Conservation (phyloP, 352 stramenopile genomes). For the Phytophthora tubulina region DNA sequence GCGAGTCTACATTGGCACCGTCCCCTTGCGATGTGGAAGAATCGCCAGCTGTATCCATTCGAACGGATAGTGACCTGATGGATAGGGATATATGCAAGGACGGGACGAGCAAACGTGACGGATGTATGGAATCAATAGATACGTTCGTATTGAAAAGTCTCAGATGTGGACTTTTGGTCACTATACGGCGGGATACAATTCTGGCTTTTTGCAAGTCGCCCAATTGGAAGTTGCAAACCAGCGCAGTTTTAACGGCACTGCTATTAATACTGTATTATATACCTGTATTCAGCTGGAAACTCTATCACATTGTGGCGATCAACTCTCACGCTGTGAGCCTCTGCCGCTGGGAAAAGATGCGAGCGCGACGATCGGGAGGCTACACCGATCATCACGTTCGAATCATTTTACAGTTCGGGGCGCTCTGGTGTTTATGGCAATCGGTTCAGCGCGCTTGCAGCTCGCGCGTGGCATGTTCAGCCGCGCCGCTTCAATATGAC, state of each 20-base stretch:
- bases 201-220: conserved; percentile 14
- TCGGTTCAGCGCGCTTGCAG: conserved; percentile 13
- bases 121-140: not conserved
- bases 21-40: conserved; percentile 24
- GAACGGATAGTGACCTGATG: conserved; percentile 14
- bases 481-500: not conserved
- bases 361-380: conserved; percentile 26
- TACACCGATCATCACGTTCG: conserved; percentile 26
- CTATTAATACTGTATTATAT: not conserved
- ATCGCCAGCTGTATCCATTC: conserved; percentile 40
- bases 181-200: conserved; percentile 21
- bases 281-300: not conserved
- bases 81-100: conserved; percentile 2
- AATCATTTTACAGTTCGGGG: conserved; percentile 26
- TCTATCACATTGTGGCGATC: conserved; percentile 10
- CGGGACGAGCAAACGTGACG: not conserved
- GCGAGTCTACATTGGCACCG: conserved; percentile 35
- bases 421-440: conserved; percentile 16
- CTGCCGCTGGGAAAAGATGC: conserved; percentile 34
- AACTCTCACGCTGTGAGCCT: conserved; percentile 2
- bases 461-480: conserved; percentile 11
- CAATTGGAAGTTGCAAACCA: conserved; percentile 1
- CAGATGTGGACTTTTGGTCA: not conserved
- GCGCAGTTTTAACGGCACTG: not conserved
- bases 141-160: conserved; percentile 27